phyloP scores from a whole-genome alignment of 2,329 filamentous ascomycete genomes.

The Diaporthe sp. region DNA sequence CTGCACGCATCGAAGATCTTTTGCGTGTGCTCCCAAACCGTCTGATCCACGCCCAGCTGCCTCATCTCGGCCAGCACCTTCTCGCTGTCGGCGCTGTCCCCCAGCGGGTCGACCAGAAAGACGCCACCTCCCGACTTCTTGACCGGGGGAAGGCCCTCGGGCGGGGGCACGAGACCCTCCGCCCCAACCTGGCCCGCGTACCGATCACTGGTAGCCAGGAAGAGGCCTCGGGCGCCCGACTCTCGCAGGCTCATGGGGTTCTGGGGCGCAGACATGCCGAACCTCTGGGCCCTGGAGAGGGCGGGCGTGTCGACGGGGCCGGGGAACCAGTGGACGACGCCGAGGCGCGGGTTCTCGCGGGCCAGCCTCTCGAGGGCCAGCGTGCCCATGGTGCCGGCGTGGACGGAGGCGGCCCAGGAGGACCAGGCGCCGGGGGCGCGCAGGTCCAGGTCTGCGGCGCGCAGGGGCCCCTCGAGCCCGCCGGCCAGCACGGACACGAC shows the following conservation, averaged over 20 bases:
- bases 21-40: not conserved
- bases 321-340: constrained; percentile 8
- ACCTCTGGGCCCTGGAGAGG: constrained; percentile 1
- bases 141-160: not conserved
- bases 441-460: not conserved
- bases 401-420: not conserved
- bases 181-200: not conserved
- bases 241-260: not conserved
- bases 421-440: not conserved
- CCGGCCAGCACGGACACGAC: constrained; percentile 1
- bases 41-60: not conserved
- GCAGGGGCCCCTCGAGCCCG: not conserved
- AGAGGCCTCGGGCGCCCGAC: not conserved
- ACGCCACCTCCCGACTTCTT: constrained; percentile 1
- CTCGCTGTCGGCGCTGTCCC: constrained; percentile 1
- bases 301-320: not conserved
- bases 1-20: not conserved
- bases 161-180: not conserved
- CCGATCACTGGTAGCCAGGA: not conserved
- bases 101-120: not conserved
- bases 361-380: not conserved
- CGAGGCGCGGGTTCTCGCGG: not conserved
- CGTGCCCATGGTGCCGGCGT: not conserved
- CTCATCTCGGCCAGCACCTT: not conserved
- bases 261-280: not conserved